phyloP scores from a whole-genome alignment of 805 yeast genomes.

The Teunomyces aglyptinius region DNA sequence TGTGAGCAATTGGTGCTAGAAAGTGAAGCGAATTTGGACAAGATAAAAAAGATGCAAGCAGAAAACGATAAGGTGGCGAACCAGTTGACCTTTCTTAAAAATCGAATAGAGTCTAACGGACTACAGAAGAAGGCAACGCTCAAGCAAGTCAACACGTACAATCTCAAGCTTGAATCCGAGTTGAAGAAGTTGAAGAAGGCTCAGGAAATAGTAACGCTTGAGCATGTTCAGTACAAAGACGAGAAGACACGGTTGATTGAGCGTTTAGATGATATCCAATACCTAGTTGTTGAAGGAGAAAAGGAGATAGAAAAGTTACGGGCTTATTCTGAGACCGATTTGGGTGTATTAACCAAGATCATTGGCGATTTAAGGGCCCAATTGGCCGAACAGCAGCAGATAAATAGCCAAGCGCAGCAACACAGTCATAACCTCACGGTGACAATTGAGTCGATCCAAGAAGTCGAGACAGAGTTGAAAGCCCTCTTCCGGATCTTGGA shows the following conservation, averaged over 20 bases:
- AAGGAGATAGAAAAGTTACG: slow-evolving; percentile 59
- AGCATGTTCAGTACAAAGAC: slow-evolving; percentile 61
- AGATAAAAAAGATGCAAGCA: slow-evolving; percentile 29
- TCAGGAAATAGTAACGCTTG: slow-evolving; percentile 61
- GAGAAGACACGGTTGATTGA: slow-evolving; percentile 59
- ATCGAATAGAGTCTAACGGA: slow-evolving; percentile 10
- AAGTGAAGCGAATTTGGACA: slow-evolving; percentile 49
- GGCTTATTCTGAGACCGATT: slow-evolving; percentile 59
- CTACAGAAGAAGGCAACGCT: slow-evolving; percentile 35
- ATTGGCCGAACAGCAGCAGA: slow-evolving; percentile 34
- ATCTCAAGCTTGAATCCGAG: slow-evolving; percentile 57
- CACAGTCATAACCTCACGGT: slow-evolving; percentile 50
- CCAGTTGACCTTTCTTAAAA: slow-evolving; percentile 10
- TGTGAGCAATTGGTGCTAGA: slow-evolving; percentile 60
- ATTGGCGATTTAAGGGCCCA: slow-evolving; percentile 52
- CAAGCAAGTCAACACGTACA: slow-evolving; percentile 43
- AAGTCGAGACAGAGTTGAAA: slow-evolving; percentile 37
- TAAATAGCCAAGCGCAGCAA: slow-evolving; percentile 30
- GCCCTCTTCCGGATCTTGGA: slow-evolving; percentile 49
- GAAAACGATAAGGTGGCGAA: slow-evolving; percentile 10
- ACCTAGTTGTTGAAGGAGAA: slow-evolving; percentile 53
- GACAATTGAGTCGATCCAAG: slow-evolving; percentile 57
- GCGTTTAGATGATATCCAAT: slow-evolving; percentile 60
- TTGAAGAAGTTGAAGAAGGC: slow-evolving; percentile 56
- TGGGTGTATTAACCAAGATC: slow-evolving; percentile 50